Base-by-base conservation (phyloP, 306 rosid genomes). In the Malus fusca region DNA sequence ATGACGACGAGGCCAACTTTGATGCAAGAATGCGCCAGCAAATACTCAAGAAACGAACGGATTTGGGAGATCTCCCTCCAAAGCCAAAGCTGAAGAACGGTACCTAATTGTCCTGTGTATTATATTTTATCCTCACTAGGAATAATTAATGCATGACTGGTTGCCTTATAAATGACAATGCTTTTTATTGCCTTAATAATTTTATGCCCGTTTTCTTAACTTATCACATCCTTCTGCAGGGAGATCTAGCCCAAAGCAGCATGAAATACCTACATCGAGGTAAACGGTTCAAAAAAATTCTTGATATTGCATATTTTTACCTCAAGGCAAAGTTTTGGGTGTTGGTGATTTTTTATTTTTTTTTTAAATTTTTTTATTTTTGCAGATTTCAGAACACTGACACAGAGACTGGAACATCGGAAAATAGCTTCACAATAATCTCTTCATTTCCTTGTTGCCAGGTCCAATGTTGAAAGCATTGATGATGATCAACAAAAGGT, bases 11-110 rank as follows among this genome's bases (percentile, higher is more conserved):
- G 81, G 92, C 96, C 58, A 85, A 87, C 84, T 96, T 96, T 79
- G 98, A 92, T 84, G 77, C 93, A 68, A 84, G 91, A 71, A 96
- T 96, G 99, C 97, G 98, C 70, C 80, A 72, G 84, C 91, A 82
- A 80, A 92, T 96, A 84, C 93, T 96, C 60, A 85, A 75, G 81
- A 96, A 86, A 79, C 87, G 92, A 75, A 88, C 77, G 37, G 97
- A 96, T 73, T 74, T 89, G 79, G 97, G 93, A 66, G 91, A 88
- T 84, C 75, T 65, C 68, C 93, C 92, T 59, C 81, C 88, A 8
- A 91, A 88, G 82, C 87, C 86, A 51, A 92, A 88, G 77, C 52
- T 75, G 71, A 85, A 19, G 72, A 84, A 84, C 67, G 97, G 99
- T 95, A 86, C 46, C 28, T 75, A 66, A 42, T 78, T 66, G 11